Base-by-base conservation (phyloP, 2,329 filamentous ascomycete genomes). In the Alternaria infectoria region DNA sequence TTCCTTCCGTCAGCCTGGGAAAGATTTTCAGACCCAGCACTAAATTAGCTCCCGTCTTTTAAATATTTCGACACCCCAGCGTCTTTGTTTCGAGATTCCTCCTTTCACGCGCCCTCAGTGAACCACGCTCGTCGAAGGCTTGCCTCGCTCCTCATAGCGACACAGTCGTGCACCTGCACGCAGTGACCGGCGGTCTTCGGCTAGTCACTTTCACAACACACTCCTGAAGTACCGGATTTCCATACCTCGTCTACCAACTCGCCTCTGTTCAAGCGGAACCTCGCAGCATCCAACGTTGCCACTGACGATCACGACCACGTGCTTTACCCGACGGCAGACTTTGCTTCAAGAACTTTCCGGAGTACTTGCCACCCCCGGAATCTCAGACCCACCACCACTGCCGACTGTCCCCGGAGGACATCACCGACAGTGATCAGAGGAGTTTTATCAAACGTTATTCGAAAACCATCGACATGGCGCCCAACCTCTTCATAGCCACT, bases 401-500 rank as follows among this genome's bases (percentile, higher is more conserved):
- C 55, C 59, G 54, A 59, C 26, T 62, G 23, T 59, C 43, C 59
- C 55, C 49, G 43, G 55, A 49, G 60, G 55, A 62, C 55, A 21
- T 47, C 43, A 49, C 61, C 64, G 59, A 54, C 32, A 52, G 17
- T 51, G 23, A 58, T 54, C 46, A 57, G 54, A 57, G 21, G n/a
- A 13, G n/a, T 60, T 11, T 54, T 23, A 17, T 46, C 36, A 44
- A 40, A 17, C 30, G 30, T 43, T 36, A 50, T 59, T 47, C 54
- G 59, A 50, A 43, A 25, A 56, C 54, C n/a, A 30, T 68, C 59
- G 52, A 44, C 62, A 86, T 86, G 84, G 81, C 84, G 45, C 84
- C 84, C 65, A 86, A 86, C 69, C 80, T 85, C 52, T 83, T 84
- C 59, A 70, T 85, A 71, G 84, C 82, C 54, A 79, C 83, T n/a